Base-by-base conservation (phyloP, 768 basidiomycete genomes). In the Lentinula sp. region DNA sequence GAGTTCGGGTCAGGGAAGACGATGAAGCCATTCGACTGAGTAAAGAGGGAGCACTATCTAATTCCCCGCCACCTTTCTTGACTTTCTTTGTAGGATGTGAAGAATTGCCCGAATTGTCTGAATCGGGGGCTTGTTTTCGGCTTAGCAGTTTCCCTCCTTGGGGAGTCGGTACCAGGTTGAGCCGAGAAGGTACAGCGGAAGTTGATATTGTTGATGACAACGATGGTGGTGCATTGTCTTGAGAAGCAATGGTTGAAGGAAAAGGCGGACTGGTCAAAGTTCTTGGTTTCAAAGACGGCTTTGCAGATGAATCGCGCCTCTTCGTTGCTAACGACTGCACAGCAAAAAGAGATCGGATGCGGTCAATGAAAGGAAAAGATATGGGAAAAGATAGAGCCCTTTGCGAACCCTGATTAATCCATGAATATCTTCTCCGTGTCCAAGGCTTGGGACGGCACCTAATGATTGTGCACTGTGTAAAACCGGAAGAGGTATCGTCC, bases 391-490 rank as follows among this genome's bases (percentile, higher is more conserved):
- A 73, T 75, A 69, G 66, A 68, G 76, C 70, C 77, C 77, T 75
- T 66, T 78, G 79, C 82, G 80, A 82, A 84, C 83, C 82, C 78
- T 83, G 61, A 81, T 78, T 63, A 82, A 75, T 60, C 69, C 70
- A 70, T 77, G 73, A 39, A 81, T 67, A 61, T 74, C 75, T 65
- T 61, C 66, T 63, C 49, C 65, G 62, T 66, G 68, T 58, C 63
- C 50, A 51, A 34, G 62, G 61, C 63, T 57, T 61, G 65, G 11
- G 69, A 55, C 59, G 67, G 67, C 67, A 61, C 67, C 31, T 35
- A 76, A 60, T 23, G 64, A 66, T 62, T 67, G 70, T 62, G 82
- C 66, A 16, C 72, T 68, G 42, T 71, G 65, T 28, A 73, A 63
- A 43, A 84, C 67, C 64, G 78, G 70, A 56, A 73, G 60, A 18